Conservation (phyloP, 2,329 filamentous ascomycete species). For the Phoma sp. region DNA sequence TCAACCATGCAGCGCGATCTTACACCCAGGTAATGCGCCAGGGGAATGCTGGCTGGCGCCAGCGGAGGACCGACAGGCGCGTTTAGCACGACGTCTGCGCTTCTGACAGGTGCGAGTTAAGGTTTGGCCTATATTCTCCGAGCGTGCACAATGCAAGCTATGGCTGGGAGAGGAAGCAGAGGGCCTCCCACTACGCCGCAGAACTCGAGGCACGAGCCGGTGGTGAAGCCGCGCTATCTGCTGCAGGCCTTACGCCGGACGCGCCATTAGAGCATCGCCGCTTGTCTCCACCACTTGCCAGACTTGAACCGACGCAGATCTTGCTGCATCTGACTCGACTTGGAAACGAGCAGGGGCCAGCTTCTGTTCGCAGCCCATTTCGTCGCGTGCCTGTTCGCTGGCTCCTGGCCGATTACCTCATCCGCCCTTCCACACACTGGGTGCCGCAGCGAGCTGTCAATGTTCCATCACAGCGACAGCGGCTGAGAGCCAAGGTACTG, state of each 20-base stretch:
- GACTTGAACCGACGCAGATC: constrained; percentile 37
- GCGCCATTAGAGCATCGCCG: constrained; percentile 20
- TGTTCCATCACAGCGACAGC: constrained; percentile 35
- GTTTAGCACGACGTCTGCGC: constrained; percentile 41
- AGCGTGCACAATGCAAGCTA: constrained; percentile 38
- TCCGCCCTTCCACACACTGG: constrained; percentile 32
- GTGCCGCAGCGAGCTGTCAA: constrained; percentile 42
- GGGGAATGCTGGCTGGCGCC: constrained; percentile 39
- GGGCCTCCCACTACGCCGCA: constrained; percentile 39
- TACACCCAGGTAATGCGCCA: constrained; percentile 36
- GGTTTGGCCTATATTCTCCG: constrained; percentile 50
- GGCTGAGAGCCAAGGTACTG: constrained; percentile 27
- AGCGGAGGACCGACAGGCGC: constrained; percentile 36
- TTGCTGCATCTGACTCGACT: constrained; percentile 44
- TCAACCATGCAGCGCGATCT: constrained; percentile 44
- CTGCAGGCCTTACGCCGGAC: constrained; percentile 34
- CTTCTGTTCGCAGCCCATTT: constrained; percentile 35
- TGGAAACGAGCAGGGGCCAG: constrained; percentile 38
- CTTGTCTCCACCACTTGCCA: constrained; percentile 34
- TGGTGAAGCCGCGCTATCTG: constrained; percentile 40
- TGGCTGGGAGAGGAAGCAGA: constrained; percentile 40
- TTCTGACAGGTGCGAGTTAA: constrained; percentile 49
- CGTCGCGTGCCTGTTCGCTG: constrained; percentile 26
- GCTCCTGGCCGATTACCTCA: constrained; percentile 32
- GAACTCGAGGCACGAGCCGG: constrained; percentile 46